These are phyloP conservation scores for Aspergillus sparsus DNA, from an alignment of 495 filamentous ascomycete species.

Conservation along the genomic window DNA sequence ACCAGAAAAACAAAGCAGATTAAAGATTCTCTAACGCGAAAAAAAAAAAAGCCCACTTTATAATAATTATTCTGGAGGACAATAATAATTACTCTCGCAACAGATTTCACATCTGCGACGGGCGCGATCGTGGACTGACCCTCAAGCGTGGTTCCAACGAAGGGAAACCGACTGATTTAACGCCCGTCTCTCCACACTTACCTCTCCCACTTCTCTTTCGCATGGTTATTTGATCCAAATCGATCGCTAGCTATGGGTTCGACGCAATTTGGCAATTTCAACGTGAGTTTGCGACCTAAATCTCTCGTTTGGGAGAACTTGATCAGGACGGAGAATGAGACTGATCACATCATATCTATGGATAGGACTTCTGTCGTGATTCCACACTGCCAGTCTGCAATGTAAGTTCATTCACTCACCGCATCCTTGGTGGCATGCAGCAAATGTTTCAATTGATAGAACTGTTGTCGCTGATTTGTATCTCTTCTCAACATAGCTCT, in stretches of 20 bases:
- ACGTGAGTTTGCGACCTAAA: slow-evolving; percentile 58
- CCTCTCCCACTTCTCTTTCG: slow-evolving; percentile 14
- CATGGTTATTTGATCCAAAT: slow-evolving; percentile 23
- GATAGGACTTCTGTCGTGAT: slow-evolving; percentile 90
- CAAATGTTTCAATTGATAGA: slow-evolving; percentile 7
- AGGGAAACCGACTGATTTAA: slow-evolving; percentile 26
- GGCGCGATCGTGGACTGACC: slow-evolving; percentile 32
- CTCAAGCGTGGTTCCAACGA: slow-evolving; percentile 35
- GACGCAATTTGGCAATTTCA: slow-evolving; percentile 86
- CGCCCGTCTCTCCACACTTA: slow-evolving; percentile 13
- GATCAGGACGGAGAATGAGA: slow-evolving; percentile 7
- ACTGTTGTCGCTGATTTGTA: slow-evolving; percentile 28
- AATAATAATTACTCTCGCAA: slow-evolving; percentile 13
- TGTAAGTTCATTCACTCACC: slow-evolving; percentile 58
- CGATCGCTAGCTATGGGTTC: slow-evolving; percentile 48
- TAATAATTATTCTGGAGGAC: neutral
- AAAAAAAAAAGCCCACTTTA: neutral
- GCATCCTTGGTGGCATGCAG: slow-evolving; percentile 2
- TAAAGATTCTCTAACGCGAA: too few species aligned
- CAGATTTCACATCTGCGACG: slow-evolving; percentile 29
- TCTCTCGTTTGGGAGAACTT: neutral
- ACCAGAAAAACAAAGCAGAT: neutral
- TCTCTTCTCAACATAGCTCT: slow-evolving; percentile 46
- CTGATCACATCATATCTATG: slow-evolving; percentile 19
- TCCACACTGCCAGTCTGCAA: slow-evolving; percentile 96